A percentile compares a stretch with the other conserved stretches of the same genome.
Conservation (phyloP, 2,329 filamentous ascomycete genomes). For the Xylariales sp. region DNA sequence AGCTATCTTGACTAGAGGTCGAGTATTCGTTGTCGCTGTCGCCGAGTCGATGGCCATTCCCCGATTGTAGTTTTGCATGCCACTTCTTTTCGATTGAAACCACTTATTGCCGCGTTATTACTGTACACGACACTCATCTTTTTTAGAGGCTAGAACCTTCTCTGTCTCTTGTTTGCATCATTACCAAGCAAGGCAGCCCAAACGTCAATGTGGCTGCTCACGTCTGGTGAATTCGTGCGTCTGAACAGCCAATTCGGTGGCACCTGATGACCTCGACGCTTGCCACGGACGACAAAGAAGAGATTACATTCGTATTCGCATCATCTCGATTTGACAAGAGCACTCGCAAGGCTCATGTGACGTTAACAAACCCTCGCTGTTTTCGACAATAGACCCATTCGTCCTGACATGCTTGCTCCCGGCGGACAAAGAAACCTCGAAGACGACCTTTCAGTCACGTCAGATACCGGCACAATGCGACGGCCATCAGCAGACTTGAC, state of each 20-base stretch:
- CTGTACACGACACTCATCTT: not conserved
- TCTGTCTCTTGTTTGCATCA: conserved; percentile 5
- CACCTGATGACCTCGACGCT: not conserved
- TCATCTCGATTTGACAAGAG: not conserved
- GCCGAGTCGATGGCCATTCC: no score
- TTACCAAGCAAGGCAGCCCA: conserved; percentile 2
- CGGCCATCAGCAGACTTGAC: conserved; percentile 36
- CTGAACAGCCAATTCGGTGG: not conserved
- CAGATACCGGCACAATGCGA: conserved; percentile 32
- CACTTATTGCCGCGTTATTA: no score
- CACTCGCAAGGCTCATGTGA: conserved; percentile 1
- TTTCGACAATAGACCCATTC: conserved; percentile 4
- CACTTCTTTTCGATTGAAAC: no score
- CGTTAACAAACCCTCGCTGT: conserved; percentile 3
- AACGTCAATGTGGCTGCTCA: not conserved
- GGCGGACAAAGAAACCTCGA: conserved; percentile 4
- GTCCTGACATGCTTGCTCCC: not conserved
- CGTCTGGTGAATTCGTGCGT: not conserved
- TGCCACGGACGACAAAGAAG: not conserved
- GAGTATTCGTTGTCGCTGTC: not conserved
- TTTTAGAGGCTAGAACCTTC: conserved; percentile 7
- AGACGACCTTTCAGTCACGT: not conserved
- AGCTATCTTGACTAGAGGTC: not conserved
- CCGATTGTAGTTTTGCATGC: no score
- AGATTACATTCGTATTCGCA: no score